These are phyloP conservation scores for Triticum timopheevii DNA, from an alignment of 176 grass and related monocot genomes.

Conservation along the genomic window DNA sequence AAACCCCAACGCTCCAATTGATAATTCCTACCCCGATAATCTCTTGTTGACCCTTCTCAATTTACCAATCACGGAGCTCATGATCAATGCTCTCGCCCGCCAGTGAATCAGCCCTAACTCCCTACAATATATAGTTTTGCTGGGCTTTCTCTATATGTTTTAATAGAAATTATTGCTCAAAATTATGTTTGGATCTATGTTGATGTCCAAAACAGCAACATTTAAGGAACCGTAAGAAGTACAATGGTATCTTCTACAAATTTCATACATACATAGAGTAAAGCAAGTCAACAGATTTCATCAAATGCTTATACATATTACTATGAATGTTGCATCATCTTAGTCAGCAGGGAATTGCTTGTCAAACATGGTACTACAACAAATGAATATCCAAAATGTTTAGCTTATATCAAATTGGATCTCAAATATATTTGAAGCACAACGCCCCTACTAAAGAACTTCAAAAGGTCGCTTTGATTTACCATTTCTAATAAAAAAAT, in stretches of 20 bases:
- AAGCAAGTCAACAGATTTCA: not conserved
- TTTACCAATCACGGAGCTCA: not conserved
- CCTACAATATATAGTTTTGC: not conserved
- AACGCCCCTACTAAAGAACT: not conserved
- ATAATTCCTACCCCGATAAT: not conserved
- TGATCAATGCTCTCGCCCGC: not conserved
- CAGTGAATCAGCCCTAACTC: not conserved
- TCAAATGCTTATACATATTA: not conserved
- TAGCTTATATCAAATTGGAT: not conserved
- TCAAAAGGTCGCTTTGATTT: not conserved
- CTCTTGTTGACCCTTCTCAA: not conserved
- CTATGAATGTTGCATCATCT: not conserved
- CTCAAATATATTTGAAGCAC: not conserved
- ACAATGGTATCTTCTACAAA: not conserved
- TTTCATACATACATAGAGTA: not conserved
- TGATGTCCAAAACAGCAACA: not conserved
- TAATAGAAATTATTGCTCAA: not conserved
- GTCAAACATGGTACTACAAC: not conserved
- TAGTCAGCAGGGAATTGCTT: not conserved
- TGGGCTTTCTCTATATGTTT: not conserved
- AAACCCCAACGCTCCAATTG: not conserved
- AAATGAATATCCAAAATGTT: not conserved
- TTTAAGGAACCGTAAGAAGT: not conserved
- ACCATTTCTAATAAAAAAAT: not conserved
- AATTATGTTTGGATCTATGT: not conserved